Base-by-base conservation (phyloP, 1,284 basidiomycete species). In the Irpex sp. region DNA sequence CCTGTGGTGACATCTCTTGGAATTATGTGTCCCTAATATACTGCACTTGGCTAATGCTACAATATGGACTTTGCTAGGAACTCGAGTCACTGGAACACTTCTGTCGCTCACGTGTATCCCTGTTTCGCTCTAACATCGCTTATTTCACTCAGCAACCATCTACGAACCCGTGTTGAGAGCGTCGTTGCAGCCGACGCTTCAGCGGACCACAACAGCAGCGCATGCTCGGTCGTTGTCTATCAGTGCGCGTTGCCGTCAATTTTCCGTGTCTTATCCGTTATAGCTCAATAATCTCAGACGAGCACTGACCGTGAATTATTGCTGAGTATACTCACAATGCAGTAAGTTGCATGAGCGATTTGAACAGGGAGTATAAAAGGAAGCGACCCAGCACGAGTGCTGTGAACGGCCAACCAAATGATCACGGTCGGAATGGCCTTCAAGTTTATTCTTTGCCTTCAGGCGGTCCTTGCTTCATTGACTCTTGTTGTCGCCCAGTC, bases 1-100 rank as follows among this genome's bases (percentile, higher is more conserved):
- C 6, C 77, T 92, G 48, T 92, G 89, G 89, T 92, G 78, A 87
- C 44, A 26, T 47, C 34, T 66, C 38, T 51, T 56, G 55, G 55
- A 56, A 11, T 31, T 56, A 5, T 37, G 11, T 17, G 15, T 15
- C 13, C 19, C 11, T 36, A 31, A 56, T n/a, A 8, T 56, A 56
- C 60, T 31, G 31, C 38, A 48, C 21, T 17, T 54, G 15, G 48
- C 66, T 67, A 63, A 67, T 67, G 40, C 38, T 26, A 60, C 34
- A 34, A 34, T 57, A 17, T 47, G 55, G 9, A 62, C 59, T 61
- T 48, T 55, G 57, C 49, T 58, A 65, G 64, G 62, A 54, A 19
- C 26, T 34, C 58, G 60, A 37, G 17, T 13, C 17, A 21, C 19
- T 17, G 5, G 15, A 38, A 51, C 44, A 48, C 58, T 11, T 34